Evolutionary conservation across 2,329 filamentous ascomycete genomes (phyloP).

Genomic region (Endothia cerciana): DNA sequence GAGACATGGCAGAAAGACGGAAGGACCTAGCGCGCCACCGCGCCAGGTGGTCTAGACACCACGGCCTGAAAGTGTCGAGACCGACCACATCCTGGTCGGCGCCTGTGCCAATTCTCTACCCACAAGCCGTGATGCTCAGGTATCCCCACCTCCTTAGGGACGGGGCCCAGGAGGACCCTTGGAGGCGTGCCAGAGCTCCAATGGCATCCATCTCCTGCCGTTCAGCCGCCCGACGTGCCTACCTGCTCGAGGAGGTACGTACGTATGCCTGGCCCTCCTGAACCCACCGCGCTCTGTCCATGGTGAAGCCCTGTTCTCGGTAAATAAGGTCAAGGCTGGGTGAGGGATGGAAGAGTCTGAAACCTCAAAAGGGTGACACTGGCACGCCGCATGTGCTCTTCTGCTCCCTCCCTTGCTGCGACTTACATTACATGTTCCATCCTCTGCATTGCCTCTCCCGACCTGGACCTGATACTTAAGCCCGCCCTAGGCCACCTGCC

Average conservation of each 20-base stretch:
- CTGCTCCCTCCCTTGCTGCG: conserved; percentile 3
- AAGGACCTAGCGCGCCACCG: background rate
- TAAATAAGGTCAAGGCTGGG: background rate
- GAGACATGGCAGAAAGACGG: conserved; percentile 4
- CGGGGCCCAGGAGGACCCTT: background rate
- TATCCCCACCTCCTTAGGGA: background rate
- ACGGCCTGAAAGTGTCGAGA: background rate
- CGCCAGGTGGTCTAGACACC: conserved; percentile 2
- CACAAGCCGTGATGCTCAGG: background rate
- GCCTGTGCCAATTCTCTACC: background rate
- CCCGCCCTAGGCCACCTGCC: background rate
- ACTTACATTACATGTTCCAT: background rate
- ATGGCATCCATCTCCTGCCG: conserved; percentile 2
- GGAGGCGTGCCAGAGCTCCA: background rate
- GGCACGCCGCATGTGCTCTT: background rate
- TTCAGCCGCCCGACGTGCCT: background rate
- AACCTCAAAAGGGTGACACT: background rate
- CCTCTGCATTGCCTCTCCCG: conserved; percentile 3
- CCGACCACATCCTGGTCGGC: background rate
- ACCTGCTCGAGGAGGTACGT: background rate
- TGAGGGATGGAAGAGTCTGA: background rate
- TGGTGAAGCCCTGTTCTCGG: no score
- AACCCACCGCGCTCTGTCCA: no score
- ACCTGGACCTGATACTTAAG: conserved; percentile 1
- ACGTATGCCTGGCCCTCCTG: background rate